Base-by-base conservation (phyloP, 2,329 filamentous ascomycete genomes). In the Aspergillus costaricaensis region DNA sequence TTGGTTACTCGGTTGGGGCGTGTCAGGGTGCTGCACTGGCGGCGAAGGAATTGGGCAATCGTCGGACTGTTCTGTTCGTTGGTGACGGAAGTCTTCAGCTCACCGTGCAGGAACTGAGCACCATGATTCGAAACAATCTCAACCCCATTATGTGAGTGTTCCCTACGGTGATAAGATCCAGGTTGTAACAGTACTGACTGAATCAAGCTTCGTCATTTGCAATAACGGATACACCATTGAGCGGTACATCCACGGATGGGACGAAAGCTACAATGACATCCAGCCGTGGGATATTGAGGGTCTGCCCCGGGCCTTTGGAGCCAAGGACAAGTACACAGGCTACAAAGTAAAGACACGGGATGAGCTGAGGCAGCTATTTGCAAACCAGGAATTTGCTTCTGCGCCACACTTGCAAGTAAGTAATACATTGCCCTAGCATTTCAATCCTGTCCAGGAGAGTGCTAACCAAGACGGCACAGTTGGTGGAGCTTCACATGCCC, bases 211-310 rank as follows among this genome's bases (percentile, higher is more conserved):
- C 74, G 83, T 95, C 63, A 89, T 96, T 67, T 92, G 90, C 82
- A 96, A 96, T 74, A 86, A 93, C 43, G 92, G 92, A 10, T 96
- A 91, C 78, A 95, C 92, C 9, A 95, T 96, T 73, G 92, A 96
- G 78, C 87, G 92, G 30, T 90, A 86, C 74, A 96, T 96, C 70
- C 92, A 96, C 76, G 91, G 91, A 56, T 89, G 89, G 86, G 81
- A 92, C 8, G 90, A 86, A 32, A 74, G 72, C 25, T 96, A 96
- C 80, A 96, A 96, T 72, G 91, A 96, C 71, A 88, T 96, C 59
- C 82, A 85, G 60, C 75, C 80, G 10, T 96, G 92, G 92, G 82
- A 88, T 54, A 90, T 88, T 80, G 86, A 86, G 73, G 85, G 87
- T 19, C 76, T 92, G 0, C 84, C 90, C 2, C 80, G 81, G 4